These are phyloP conservation scores for Penicillium oxalicum DNA, from an alignment of 2,329 filamentous ascomycete genomes.

Conservation along the genomic window DNA sequence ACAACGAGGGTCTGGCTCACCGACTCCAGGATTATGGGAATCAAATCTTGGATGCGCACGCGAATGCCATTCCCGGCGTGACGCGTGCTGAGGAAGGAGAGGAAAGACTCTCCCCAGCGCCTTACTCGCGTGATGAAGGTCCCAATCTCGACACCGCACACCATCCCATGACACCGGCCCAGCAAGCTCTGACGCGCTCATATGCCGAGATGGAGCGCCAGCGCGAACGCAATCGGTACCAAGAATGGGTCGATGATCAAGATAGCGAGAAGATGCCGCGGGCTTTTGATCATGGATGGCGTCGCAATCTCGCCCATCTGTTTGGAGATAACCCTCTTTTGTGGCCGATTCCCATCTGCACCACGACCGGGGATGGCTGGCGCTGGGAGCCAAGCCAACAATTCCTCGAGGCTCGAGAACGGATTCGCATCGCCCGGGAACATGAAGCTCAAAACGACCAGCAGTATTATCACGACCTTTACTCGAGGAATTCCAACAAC, in stretches of 20 bases:
- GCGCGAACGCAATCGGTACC: slow-evolving; percentile 62
- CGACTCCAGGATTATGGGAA: slow-evolving; percentile 59
- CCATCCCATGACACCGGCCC: slow-evolving; percentile 39
- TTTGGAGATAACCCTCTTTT: slow-evolving; percentile 68
- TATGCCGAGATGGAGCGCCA: slow-evolving; percentile 56
- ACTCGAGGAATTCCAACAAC: slow-evolving; percentile 31
- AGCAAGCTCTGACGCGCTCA: slow-evolving; percentile 40
- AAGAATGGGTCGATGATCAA: slow-evolving; percentile 80
- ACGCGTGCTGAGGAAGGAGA: slow-evolving; percentile 79
- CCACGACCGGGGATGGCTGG: slow-evolving; percentile 89
- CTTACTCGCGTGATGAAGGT: slow-evolving; percentile 16
- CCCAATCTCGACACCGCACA: slow-evolving; percentile 2
- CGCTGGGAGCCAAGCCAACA: slow-evolving; percentile 77
- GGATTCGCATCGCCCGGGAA: slow-evolving; percentile 26
- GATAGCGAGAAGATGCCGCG: slow-evolving; percentile 84
- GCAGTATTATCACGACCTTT: slow-evolving; percentile 31
- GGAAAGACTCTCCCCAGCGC: slow-evolving; percentile 40
- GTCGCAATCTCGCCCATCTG: slow-evolving; percentile 70
- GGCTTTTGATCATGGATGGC: slow-evolving; percentile 86
- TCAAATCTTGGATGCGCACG: slow-evolving; percentile 73
- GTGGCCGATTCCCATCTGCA: slow-evolving; percentile 77
- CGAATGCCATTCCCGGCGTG: slow-evolving; percentile 72
- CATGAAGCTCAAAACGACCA: slow-evolving; percentile 26
- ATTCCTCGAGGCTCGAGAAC: slow-evolving; percentile 61
- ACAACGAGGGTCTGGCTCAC: slow-evolving; percentile 33